Conservation (phyloP, 2,329 filamentous ascomycete species). For the Sclerotinia minor region DNA sequence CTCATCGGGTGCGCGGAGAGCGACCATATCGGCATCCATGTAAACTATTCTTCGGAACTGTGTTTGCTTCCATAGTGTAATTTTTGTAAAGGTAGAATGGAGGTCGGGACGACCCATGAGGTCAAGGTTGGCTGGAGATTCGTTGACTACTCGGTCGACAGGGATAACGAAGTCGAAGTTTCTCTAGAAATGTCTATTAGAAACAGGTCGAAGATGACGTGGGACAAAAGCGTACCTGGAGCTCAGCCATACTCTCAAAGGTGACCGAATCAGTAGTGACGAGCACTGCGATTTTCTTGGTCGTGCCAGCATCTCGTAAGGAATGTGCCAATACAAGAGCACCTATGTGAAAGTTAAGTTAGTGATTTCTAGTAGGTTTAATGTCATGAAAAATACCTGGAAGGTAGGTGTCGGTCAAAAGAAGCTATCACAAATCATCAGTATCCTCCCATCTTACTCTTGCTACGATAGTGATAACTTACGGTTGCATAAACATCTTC, state of each 20-base stretch:
- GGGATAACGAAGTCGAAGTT: conserved; percentile 89
- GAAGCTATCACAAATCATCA: conserved; percentile 61
- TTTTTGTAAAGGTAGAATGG: conserved; percentile 93
- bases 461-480: conserved; percentile 29
- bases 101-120: conserved; percentile 91
- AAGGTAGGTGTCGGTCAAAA: conserved; percentile 88
- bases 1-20: conserved; percentile 86
- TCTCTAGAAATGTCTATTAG: conserved; percentile 51
- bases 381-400: conserved; percentile 63
- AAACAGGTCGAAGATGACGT: not conserved
- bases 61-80: conserved; percentile 86
- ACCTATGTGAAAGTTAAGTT: conserved; percentile 49
- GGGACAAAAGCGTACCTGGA: conserved; percentile 59
- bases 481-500: conserved; percentile 69
- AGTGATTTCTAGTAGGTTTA: conserved; percentile 26
- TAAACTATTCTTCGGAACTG: conserved; percentile 94
- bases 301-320: conserved; percentile 83
- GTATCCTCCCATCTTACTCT: conserved; percentile 24
- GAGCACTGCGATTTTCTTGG: conserved; percentile 80
- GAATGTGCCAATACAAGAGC: conserved; percentile 93
- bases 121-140: conserved; percentile 76
- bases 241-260: conserved; percentile 70
- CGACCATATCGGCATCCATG: conserved; percentile 91
- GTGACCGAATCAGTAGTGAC: conserved; percentile 80
- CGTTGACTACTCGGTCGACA: conserved; percentile 76